These are phyloP conservation scores for Tolypocladium album DNA, from an alignment of 2,329 filamentous ascomycete genomes.

Conservation along the genomic window DNA sequence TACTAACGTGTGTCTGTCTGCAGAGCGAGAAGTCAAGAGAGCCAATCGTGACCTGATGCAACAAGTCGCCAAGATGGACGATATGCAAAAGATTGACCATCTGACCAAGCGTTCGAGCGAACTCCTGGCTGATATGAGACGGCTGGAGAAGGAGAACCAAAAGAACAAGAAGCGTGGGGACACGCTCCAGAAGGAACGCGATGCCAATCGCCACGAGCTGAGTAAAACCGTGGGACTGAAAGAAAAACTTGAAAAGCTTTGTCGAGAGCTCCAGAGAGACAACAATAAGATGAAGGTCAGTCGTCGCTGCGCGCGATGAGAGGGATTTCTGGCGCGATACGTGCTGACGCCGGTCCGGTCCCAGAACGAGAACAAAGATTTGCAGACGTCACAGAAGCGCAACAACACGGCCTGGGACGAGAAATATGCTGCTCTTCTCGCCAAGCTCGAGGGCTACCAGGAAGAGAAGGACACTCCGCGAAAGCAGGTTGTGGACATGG, in stretches of 20 bases:
- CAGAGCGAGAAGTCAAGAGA: slow-evolving; percentile 89
- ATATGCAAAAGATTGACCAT: slow-evolving; percentile 82
- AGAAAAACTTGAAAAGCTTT: slow-evolving; percentile 94
- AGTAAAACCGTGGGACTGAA: slow-evolving; percentile 86
- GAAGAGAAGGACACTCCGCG: slow-evolving; percentile 76
- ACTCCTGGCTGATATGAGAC: slow-evolving; percentile 88
- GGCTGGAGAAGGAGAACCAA: slow-evolving; percentile 82
- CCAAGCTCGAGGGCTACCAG: slow-evolving; percentile 81
- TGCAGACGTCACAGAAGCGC: slow-evolving; percentile 76
- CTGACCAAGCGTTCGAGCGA: slow-evolving; percentile 88
- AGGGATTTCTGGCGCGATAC: not conserved
- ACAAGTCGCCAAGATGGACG: slow-evolving; percentile 83
- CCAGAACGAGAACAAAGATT: slow-evolving; percentile 84
- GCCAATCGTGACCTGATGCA: slow-evolving; percentile 84
- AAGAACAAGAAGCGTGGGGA: slow-evolving; percentile 96
- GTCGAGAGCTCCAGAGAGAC: slow-evolving; percentile 85
- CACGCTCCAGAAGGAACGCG: slow-evolving; percentile 91
- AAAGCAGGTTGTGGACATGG: slow-evolving; percentile 71
- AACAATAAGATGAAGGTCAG: slow-evolving; percentile 95
- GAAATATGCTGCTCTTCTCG: slow-evolving; percentile 68
- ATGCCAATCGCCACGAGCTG: slow-evolving; percentile 76
- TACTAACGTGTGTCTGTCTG: not conserved
- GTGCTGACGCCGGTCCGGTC: slow-evolving; percentile 11
- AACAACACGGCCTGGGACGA: slow-evolving; percentile 77
- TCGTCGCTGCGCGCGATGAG: slow-evolving; percentile 8